Base-by-base conservation (phyloP, 169 alveolate species). In the Nephromyces sp. region DNA sequence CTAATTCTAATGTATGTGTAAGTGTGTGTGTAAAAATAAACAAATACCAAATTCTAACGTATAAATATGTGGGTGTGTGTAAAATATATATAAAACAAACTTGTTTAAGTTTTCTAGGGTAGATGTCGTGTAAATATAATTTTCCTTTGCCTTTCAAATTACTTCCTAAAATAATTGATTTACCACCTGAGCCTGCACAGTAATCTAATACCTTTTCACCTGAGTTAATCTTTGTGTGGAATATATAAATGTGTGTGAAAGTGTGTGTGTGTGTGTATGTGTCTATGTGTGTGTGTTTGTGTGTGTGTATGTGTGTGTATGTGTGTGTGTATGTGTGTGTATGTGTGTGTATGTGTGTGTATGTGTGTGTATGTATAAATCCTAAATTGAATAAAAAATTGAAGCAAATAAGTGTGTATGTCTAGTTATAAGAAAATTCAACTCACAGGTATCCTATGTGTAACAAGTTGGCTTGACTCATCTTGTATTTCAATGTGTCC, bases 131-230 rank as follows among this genome's bases (percentile, higher is more conserved):
- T 6, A 94, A 80, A 75, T 88, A 93, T 24, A 94, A 75, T 64
- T 89, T 75, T 0, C 98, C 98, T 74, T 80, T 88, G 67, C 90
- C 89, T 68, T 82, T 89, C 92, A 92, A 86, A 52, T 69, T 70
- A 25, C 89, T 93, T 8, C 95, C 96, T 81, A 92, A 91, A 6
- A 93, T 95, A 32, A 94, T 80, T 3, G 97, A 57, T 75, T 94
- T 94, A 8, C 98, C 97, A 2, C 97, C 98, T 22, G 96, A 74
- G 2, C 98, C 98, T 4, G 95, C 95, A 77, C 98, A 93, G 85
- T 80, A 92, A 81, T 94, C 97, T 64, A 93, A 78, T 25, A 93
- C 95, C 53, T 87, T 88, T 43, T 92, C 85, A 1, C 95, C 95
- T 22, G 96, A 94, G 63, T 92, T 81, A 2, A 90, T 94, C 81